phyloP scores from a whole-genome alignment of 805 yeast genomes.

The Danielozyma ontarioensis region DNA sequence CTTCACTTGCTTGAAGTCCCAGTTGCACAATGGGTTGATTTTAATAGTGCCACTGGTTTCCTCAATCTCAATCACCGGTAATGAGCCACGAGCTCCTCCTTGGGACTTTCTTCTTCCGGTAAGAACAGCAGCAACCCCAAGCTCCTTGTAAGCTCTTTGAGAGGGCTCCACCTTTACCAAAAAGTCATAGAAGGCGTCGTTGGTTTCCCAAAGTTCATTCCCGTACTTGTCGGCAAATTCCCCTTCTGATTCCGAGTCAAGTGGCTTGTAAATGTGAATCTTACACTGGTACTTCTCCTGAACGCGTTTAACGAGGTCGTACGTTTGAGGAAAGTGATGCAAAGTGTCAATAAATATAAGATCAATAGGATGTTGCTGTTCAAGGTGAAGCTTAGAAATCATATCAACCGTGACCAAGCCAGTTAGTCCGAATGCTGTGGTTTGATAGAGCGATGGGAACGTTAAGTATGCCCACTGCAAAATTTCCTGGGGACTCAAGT shows the following conservation, averaged over 20 bases:
- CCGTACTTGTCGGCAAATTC: constrained; percentile 73
- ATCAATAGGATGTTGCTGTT: constrained; percentile 46
- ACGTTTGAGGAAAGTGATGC: constrained; percentile 93
- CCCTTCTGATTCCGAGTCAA: constrained; percentile 45
- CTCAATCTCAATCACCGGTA: constrained; percentile 77
- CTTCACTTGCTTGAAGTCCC: constrained; percentile 74
- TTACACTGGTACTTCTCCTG: constrained; percentile 49
- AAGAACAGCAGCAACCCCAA: constrained; percentile 75
- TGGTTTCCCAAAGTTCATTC: constrained; percentile 73
- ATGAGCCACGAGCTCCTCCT: constrained; percentile 72
- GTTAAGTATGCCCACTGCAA: constrained; percentile 80
- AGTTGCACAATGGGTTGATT: constrained; percentile 81
- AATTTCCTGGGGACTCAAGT: constrained; percentile 62
- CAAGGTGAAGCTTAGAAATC: constrained; percentile 48
- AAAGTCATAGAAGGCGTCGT: constrained; percentile 78
- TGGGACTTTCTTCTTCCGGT: constrained; percentile 90
- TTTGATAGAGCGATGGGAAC: constrained; percentile 78
- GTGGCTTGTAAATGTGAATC: constrained; percentile 66
- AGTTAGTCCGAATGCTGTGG: constrained; percentile 93
- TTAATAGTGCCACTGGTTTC: constrained; percentile 65
- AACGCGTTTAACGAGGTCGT: constrained; percentile 61
- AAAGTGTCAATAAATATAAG: constrained; percentile 85
- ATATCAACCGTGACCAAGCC: constrained; percentile 87
- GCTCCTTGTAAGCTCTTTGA: constrained; percentile 71
- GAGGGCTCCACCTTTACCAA: constrained; percentile 91